Evolutionary conservation across 495 filamentous ascomycete genomes (phyloP).

Genomic region (Hapsidospora chrysogenum): DNA sequence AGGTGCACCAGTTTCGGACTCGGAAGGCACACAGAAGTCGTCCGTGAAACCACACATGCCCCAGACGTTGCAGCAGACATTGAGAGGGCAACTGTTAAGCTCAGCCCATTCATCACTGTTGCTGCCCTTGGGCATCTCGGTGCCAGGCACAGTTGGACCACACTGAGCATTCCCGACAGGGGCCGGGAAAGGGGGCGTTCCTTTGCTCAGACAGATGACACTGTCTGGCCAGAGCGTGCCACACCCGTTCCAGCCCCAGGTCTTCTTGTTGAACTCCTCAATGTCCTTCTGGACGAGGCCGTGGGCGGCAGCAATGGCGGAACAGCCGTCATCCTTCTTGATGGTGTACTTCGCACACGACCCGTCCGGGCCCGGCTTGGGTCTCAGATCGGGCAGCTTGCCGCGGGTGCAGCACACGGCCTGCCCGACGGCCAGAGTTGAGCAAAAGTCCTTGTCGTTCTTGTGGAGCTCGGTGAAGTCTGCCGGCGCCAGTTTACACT

Average conservation of each 20-base stretch:
- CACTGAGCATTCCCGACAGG: background rate
- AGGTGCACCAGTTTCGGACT: constrained; percentile 13
- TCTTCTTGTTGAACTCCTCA: constrained; percentile 18
- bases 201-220: constrained; percentile 25
- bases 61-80: constrained; percentile 18
- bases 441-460: constrained; percentile 13
- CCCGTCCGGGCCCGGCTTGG: constrained; percentile 17
- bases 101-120: constrained; percentile 1
- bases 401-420: constrained; percentile 22
- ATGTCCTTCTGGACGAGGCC: constrained; percentile 14
- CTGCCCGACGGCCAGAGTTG: constrained; percentile 13
- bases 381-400: constrained; percentile 11
- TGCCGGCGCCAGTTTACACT: constrained; percentile 10
- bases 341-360: constrained; percentile 13
- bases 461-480: constrained; percentile 16
- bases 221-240: constrained; percentile 8
- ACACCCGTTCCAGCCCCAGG: constrained; percentile 31
- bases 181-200: constrained; percentile 13
- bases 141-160: background rate
- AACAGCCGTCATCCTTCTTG: constrained; percentile 13
- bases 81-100: constrained; percentile 19
- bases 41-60: constrained; percentile 25
- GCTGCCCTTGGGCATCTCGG: background rate
- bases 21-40: constrained; percentile 19
- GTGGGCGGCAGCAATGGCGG: constrained; percentile 6